Conservation (phyloP, 1,284 basidiomycete species). For the Coniferiporia sulphurascens region DNA sequence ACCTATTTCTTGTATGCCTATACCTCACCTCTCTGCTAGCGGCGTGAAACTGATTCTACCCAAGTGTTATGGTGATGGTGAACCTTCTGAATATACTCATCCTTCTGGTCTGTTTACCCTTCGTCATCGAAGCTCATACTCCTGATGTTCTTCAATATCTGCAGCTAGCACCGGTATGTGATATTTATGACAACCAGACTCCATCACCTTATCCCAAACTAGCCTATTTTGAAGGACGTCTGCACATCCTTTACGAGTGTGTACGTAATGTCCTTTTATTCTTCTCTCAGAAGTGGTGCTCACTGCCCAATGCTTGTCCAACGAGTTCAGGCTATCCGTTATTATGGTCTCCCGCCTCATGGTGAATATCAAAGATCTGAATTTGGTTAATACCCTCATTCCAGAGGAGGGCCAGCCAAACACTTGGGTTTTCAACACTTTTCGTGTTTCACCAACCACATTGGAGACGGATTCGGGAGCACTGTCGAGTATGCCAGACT, state of each 20-base stretch:
- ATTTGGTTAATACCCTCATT: too few species aligned
- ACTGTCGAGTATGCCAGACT: too few species aligned
- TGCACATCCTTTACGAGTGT: slow-evolving; percentile 11
- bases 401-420: too few species aligned
- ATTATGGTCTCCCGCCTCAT: slow-evolving; percentile 13
- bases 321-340: slow-evolving; percentile 14
- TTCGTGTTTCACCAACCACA: too few species aligned
- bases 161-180: too few species aligned
- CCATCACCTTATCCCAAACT: too few species aligned
- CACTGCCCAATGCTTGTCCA: too few species aligned
- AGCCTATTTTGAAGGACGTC: slow-evolving; percentile 12
- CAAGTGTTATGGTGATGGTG: slow-evolving; percentile 5
- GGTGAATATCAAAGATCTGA: slow-evolving; percentile 14
- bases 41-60: not conserved
- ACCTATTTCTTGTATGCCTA: slow-evolving; percentile 14
- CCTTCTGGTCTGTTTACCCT: slow-evolving; percentile 1
- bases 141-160: too few species aligned
- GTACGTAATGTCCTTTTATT: not conserved
- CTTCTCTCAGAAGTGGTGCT: not conserved
- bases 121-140: too few species aligned
- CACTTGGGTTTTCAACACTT: too few species aligned
- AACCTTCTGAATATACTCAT: slow-evolving; percentile 14
- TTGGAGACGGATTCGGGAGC: too few species aligned
- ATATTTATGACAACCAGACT: not conserved
- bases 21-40: not conserved